phyloP scores from a whole-genome alignment of 1,284 basidiomycete species.

The Meira nashicola region DNA sequence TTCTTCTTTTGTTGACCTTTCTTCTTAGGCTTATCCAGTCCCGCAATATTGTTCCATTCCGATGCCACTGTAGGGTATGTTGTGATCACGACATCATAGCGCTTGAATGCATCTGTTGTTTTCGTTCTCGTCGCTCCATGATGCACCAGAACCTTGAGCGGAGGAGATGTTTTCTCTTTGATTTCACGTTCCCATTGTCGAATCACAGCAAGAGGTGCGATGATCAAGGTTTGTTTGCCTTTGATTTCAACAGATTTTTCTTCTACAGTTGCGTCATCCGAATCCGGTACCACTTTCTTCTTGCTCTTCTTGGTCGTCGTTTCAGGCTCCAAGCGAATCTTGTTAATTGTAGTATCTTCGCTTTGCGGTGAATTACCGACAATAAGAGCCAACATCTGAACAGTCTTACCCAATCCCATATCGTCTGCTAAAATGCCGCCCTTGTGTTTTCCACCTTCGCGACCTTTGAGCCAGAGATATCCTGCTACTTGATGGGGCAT shows the following conservation, averaged over 20 bases:
- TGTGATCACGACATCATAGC: conserved; percentile 46
- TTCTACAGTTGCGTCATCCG: conserved; percentile 8
- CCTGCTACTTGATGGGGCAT: conserved; percentile 83
- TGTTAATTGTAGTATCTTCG: conserved; percentile 6
- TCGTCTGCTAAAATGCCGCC: conserved; percentile 94
- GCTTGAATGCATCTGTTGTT: conserved; percentile 21
- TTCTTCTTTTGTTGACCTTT: conserved; percentile 12
- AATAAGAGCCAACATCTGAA: conserved; percentile 81
- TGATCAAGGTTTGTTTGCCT: conserved; percentile 36
- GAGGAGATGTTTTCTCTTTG: conserved; percentile 63
- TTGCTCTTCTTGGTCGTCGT: conserved; percentile 10
- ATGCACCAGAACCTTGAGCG: conserved; percentile 42
- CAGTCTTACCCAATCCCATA: conserved; percentile 68
- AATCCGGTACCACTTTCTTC: background rate
- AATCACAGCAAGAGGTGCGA: conserved; percentile 64
- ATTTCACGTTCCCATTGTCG: conserved; percentile 88
- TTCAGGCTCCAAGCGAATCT: background rate
- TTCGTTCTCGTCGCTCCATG: conserved; percentile 41
- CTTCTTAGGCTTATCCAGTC: conserved; percentile 18
- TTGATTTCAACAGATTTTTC: conserved; percentile 11
- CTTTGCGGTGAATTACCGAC: conserved; percentile 52
- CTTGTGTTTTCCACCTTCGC: conserved; percentile 67
- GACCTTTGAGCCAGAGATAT: conserved; percentile 77
- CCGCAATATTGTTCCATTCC: conserved; percentile 28
- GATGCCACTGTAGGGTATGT: conserved; percentile 43